Conservation (phyloP, 1,284 basidiomycete species). For the Ganoderma meredithae region DNA sequence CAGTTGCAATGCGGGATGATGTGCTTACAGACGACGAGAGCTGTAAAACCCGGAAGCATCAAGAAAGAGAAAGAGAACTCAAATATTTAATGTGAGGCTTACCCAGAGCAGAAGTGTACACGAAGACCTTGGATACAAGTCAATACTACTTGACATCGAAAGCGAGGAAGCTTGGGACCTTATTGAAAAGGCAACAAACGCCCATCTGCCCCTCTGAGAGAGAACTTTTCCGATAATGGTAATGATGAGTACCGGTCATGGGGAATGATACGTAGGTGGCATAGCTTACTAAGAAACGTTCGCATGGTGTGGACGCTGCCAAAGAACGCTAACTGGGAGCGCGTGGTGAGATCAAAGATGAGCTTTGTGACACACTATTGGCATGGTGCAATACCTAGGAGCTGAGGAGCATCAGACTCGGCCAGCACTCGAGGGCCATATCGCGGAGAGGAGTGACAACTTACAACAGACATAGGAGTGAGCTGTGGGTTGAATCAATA, state of each 20-base stretch:
- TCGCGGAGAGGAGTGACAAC: too few species aligned
- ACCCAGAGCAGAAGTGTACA: background rate
- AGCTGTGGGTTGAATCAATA: too few species aligned
- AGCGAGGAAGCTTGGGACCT: background rate
- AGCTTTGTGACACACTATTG: background rate
- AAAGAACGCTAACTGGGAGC: background rate
- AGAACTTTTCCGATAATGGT: background rate
- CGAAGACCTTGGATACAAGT: background rate
- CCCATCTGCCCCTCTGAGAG: background rate
- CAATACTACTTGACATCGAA: background rate
- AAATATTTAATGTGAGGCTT: background rate
- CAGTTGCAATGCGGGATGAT: too few species aligned
- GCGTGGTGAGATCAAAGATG: background rate
- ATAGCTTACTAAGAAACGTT: background rate
- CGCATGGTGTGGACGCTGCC: background rate
- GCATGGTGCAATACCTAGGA: background rate
- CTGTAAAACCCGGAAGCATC: background rate
- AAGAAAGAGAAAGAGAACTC: background rate
- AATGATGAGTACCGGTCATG: background rate
- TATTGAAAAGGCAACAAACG: background rate
- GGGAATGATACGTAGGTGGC: background rate
- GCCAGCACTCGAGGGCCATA: background rate
- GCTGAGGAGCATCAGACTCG: background rate
- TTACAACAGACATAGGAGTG: too few species aligned
- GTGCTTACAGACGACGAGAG: background rate